phyloP scores from a whole-genome alignment of 495 filamentous ascomycete species.

The Recurvomyces mirabilis region DNA sequence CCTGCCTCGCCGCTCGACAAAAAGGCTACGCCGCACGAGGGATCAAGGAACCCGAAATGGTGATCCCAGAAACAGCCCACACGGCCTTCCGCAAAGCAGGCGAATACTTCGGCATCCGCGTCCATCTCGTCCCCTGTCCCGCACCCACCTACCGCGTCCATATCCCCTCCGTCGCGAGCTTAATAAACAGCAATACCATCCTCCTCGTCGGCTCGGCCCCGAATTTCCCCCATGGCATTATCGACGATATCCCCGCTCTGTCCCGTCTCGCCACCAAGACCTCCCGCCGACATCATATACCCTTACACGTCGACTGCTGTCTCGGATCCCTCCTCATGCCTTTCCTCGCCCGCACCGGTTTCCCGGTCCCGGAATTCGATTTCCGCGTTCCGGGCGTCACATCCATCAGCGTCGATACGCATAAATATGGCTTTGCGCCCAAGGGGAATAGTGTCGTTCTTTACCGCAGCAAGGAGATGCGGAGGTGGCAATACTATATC shows the following conservation, averaged over 20 bases:
- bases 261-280: slow-evolving; percentile 71
- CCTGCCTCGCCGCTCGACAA: slow-evolving; percentile 74
- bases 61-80: slow-evolving; percentile 88
- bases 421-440: slow-evolving; percentile 98
- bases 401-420: slow-evolving; percentile 88
- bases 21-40: slow-evolving; percentile 77
- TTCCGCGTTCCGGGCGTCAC: slow-evolving; percentile 92
- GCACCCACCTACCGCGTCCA: slow-evolving; percentile 78
- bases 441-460: slow-evolving; percentile 90
- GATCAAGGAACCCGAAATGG: slow-evolving; percentile 93
- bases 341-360: slow-evolving; percentile 82
- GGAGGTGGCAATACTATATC: slow-evolving; percentile 90
- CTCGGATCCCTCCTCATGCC: slow-evolving; percentile 90
- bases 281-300: slow-evolving; percentile 68
- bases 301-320: slow-evolving; percentile 95
- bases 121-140: slow-evolving; percentile 82
- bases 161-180: slow-evolving; percentile 58
- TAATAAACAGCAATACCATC: slow-evolving; percentile 95
- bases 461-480: slow-evolving; percentile 68
- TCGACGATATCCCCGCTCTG: slow-evolving; percentile 81
- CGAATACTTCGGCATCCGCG: slow-evolving; percentile 88
- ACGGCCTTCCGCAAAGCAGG: slow-evolving; percentile 93
- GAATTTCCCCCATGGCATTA: slow-evolving; percentile 96
- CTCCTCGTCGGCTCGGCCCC: slow-evolving; percentile 90
- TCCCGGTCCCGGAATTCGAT: slow-evolving; percentile 77